A percentile compares a stretch with the other conserved stretches of the same genome.
Conservation (phyloP, 2,329 filamentous ascomycete genomes). For the Apiospora malaysiana region DNA sequence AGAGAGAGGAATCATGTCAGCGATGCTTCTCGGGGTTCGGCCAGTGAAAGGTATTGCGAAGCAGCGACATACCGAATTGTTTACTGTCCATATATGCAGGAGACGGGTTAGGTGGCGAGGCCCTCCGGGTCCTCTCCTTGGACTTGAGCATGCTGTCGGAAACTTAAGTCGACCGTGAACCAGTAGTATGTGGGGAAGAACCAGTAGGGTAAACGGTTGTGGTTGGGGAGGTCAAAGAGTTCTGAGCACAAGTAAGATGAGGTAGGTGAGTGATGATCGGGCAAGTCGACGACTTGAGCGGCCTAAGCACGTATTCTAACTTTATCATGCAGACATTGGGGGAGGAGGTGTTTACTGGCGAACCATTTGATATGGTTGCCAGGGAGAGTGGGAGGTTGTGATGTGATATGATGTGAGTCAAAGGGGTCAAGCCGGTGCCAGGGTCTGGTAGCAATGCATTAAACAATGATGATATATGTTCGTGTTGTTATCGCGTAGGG, state of each 20-base stretch:
- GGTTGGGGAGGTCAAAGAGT: not conserved
- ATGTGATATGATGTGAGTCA: slow-evolving; percentile 5
- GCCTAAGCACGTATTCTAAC: not conserved
- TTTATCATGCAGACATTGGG: not conserved
- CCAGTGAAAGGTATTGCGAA: slow-evolving; percentile 19
- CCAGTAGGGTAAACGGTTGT: not conserved
- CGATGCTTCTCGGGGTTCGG: slow-evolving; percentile 23
- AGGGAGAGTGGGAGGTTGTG: not conserved
- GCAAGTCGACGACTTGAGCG: not conserved
- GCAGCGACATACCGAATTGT: slow-evolving; percentile 62
- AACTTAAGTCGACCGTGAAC: not conserved
- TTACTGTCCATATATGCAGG: slow-evolving; percentile 70
- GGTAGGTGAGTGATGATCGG: not conserved
- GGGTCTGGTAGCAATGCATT: slow-evolving; percentile 12
- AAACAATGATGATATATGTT: slow-evolving; percentile 4
- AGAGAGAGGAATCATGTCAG: slow-evolving; percentile 21
- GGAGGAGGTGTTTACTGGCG: slow-evolving; percentile 8
- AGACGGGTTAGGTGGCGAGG: slow-evolving; percentile 58
- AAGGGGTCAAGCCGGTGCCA: not conserved
- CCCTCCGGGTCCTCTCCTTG: slow-evolving; percentile 31
- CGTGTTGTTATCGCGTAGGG: not conserved
- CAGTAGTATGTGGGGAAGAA: not conserved
- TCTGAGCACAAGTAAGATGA: slow-evolving; percentile 7
- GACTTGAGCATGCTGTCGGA: slow-evolving; percentile 35
- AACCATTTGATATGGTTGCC: slow-evolving; percentile 10